These are phyloP conservation scores for Ampelocalamus luodianensis DNA, from an alignment of 176 grass and related monocot genomes.

Conservation along the genomic window DNA sequence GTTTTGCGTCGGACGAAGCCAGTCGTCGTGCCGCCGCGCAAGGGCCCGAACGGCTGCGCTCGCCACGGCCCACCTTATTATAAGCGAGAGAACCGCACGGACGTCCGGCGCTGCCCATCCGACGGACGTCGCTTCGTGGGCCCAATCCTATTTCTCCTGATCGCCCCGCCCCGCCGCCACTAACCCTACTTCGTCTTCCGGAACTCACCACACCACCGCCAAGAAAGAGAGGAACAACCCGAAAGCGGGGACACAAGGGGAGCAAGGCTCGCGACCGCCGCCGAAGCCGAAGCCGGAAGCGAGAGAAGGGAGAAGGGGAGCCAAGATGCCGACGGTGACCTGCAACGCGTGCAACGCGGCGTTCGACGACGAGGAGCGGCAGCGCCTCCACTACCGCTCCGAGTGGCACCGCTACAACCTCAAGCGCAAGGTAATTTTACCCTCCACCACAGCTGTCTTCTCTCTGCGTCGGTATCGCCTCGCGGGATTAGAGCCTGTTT, in stretches of 20 bases:
- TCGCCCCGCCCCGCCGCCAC: slow-evolving; percentile 38
- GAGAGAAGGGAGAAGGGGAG: neutral
- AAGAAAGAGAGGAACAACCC: neutral
- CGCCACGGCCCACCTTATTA: too few species aligned
- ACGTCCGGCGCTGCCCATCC: too few species aligned
- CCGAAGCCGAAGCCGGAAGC: neutral
- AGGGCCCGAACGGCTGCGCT: too few species aligned
- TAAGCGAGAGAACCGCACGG: too few species aligned
- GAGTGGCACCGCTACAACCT: slow-evolving; percentile 99
- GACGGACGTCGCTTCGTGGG: too few species aligned
- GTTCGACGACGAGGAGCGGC: slow-evolving; percentile 72
- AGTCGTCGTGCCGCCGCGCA: too few species aligned
- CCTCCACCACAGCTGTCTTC: neutral
- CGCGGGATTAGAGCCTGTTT: neutral
- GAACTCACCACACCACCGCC: slow-evolving; percentile 4
- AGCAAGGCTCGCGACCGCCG: neutral
- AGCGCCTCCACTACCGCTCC: slow-evolving; percentile 89
- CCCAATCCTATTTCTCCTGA: neutral
- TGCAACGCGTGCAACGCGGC: slow-evolving; percentile 96
- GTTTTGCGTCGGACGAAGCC: too few species aligned
- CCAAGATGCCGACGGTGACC: slow-evolving; percentile 65
- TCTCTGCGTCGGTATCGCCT: neutral
- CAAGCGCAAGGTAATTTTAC: slow-evolving; percentile 79
- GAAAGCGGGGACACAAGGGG: neutral
- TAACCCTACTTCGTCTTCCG: neutral